Percentiles rank a stretch among this genome's conserved stretches.
Evolutionary conservation across 495 filamentous ascomycete species (phyloP).

Genomic region (Astrothelium subdiscretum): DNA sequence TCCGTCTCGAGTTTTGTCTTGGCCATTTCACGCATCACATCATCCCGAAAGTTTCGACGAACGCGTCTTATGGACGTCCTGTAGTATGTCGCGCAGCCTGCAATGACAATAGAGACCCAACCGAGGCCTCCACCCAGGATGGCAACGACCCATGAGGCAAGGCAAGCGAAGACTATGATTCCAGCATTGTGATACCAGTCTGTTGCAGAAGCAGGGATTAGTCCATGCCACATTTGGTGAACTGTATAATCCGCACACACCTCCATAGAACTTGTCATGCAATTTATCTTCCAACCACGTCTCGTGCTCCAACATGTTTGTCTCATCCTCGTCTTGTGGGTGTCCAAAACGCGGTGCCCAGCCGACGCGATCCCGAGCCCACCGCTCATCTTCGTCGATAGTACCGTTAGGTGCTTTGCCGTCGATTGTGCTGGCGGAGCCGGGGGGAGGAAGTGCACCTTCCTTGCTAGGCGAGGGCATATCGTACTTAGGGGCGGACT

Average conservation of each 20-base stretch:
- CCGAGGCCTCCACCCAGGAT: conserved; percentile 80
- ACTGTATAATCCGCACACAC: conserved; percentile 32
- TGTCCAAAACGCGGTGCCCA: conserved; percentile 79
- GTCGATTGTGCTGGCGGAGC: conserved; percentile 26
- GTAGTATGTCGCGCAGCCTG: conserved; percentile 86
- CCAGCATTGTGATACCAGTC: conserved; percentile 98
- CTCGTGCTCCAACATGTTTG: conserved; percentile 71
- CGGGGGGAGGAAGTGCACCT: conserved; percentile 41
- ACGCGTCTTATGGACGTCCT: conserved; percentile 89
- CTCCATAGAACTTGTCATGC: conserved; percentile 85
- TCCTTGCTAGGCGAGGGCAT: conserved; percentile 64
- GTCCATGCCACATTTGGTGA: background rate
- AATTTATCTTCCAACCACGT: conserved; percentile 76
- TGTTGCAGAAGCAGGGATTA: conserved; percentile 18
- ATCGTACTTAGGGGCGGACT: conserved; percentile 58
- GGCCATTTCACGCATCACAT: conserved; percentile 83
- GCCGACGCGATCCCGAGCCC: conserved; percentile 47
- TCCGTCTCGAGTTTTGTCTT: conserved; percentile 85
- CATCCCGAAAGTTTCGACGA: conserved; percentile 90
- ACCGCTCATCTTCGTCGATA: conserved; percentile 43
- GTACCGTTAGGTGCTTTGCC: conserved; percentile 37
- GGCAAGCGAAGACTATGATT: conserved; percentile 83
- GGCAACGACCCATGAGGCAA: conserved; percentile 82
- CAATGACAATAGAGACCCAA: conserved; percentile 91
- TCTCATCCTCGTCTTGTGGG: conserved; percentile 39